Evolutionary conservation across 345 rosid species (phyloP).

Genomic region (Eucalyptus virginea): DNA sequence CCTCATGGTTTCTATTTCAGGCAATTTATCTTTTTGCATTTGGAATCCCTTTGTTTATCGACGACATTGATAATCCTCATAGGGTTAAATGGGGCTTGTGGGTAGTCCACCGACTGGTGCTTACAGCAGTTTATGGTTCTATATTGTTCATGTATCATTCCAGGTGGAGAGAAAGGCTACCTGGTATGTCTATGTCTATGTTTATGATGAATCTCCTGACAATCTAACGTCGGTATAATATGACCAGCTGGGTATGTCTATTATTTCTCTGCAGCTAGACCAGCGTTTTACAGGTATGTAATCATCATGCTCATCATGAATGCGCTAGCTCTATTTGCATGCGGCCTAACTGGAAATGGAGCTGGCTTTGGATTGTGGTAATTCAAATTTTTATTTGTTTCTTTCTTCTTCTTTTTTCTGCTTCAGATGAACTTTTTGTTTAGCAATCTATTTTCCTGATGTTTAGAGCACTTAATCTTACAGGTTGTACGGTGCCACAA

Average conservation of each 20-base stretch:
- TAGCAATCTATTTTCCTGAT: not conserved
- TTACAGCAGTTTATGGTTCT: constrained; percentile 62
- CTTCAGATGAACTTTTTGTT: not conserved
- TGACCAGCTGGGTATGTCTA: not conserved
- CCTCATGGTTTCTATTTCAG: constrained; percentile 11
- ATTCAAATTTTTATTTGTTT: not conserved
- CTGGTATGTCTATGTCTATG: constrained; percentile 29
- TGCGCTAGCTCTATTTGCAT: constrained; percentile 48
- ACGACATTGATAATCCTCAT: constrained; percentile 28
- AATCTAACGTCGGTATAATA: not conserved
- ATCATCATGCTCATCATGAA: constrained; percentile 55
- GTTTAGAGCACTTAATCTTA: not conserved
- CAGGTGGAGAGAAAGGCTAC: constrained; percentile 75
- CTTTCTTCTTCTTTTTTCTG: not conserved
- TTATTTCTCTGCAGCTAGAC: constrained; percentile 54
- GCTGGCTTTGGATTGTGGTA: constrained; percentile 78
- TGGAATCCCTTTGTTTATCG: constrained; percentile 73
- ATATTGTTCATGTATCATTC: constrained; percentile 72
- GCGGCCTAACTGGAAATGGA: constrained; percentile 48
- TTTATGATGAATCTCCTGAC: not conserved
- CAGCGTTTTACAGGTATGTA: constrained; percentile 76
- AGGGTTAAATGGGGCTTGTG: constrained; percentile 76
- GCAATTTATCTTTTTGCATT: constrained; percentile 63
- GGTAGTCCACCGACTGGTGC: constrained; percentile 69
- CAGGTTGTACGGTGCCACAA: constrained; percentile 71